These are phyloP conservation scores for Leccinum boreale DNA, from an alignment of 768 basidiomycete species.

Conservation along the genomic window DNA sequence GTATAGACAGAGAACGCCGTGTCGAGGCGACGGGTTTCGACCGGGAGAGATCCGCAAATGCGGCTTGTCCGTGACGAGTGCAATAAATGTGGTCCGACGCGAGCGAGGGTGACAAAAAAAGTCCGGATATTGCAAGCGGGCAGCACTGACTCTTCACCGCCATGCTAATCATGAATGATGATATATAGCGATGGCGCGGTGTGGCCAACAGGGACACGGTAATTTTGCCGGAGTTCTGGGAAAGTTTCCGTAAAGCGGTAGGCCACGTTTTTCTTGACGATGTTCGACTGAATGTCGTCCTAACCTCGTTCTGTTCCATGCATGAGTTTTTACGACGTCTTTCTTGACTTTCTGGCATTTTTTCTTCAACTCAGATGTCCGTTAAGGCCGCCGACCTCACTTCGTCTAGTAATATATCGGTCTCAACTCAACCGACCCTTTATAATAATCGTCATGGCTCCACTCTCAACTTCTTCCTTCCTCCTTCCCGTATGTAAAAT, in stretches of 20 bases:
- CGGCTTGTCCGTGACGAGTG: neutral
- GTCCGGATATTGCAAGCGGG: neutral
- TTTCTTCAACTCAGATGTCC: slow-evolving; percentile 23
- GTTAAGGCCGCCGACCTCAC: slow-evolving; percentile 16
- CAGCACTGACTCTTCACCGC: neutral
- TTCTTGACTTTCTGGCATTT: slow-evolving; percentile 11
- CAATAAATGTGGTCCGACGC: neutral
- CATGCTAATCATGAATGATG: neutral
- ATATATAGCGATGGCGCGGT: neutral
- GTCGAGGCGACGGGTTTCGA: no score
- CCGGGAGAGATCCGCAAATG: slow-evolving; percentile 12
- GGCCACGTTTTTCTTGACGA: slow-evolving; percentile 26
- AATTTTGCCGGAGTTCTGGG: slow-evolving; percentile 5
- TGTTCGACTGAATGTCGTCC: slow-evolving; percentile 26
- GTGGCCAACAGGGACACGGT: neutral
- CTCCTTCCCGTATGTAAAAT: slow-evolving; percentile 20
- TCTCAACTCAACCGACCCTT: slow-evolving; percentile 11
- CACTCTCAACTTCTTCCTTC: neutral
- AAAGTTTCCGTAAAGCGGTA: slow-evolving; percentile 26
- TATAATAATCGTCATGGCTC: slow-evolving; percentile 18
- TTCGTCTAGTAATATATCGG: neutral
- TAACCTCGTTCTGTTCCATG: slow-evolving; percentile 29
- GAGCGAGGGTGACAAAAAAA: neutral
- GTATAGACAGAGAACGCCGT: neutral
- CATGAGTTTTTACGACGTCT: slow-evolving; percentile 30